phyloP scores from a whole-genome alignment of 495 filamentous ascomycete genomes.

The Durotheca rogersii region DNA sequence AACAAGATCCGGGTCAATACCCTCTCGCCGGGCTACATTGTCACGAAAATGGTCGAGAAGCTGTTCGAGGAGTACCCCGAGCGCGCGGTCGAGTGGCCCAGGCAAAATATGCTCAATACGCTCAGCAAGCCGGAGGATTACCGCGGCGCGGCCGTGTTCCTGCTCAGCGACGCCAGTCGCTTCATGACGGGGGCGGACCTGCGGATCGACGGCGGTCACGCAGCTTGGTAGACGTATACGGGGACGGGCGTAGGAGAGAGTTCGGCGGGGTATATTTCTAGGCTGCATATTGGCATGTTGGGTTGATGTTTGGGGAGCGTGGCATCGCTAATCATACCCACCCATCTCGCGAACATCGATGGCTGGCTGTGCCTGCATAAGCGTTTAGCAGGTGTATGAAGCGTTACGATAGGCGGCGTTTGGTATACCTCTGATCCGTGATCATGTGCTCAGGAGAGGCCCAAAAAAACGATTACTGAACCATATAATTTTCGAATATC shows the following conservation, averaged over 20 bases:
- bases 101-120: slow-evolving; percentile 83
- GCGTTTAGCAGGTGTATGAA: no score
- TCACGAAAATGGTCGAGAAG: slow-evolving; percentile 85
- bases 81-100: slow-evolving; percentile 73
- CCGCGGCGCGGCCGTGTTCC: slow-evolving; percentile 75
- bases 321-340: no score
- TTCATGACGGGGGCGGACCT: slow-evolving; percentile 85
- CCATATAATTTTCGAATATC: neutral
- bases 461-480: no score
- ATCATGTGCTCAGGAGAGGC: neutral
- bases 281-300: no score
- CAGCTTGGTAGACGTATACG: slow-evolving; percentile 62
- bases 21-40: slow-evolving; percentile 91
- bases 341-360: no score
- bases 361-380: slow-evolving; percentile 10
- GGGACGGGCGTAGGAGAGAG: no score
- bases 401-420: slow-evolving; percentile 19
- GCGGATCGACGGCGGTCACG: slow-evolving; percentile 79
- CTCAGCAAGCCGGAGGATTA: slow-evolving; percentile 82
- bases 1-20: slow-evolving; percentile 94
- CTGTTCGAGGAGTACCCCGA: slow-evolving; percentile 77
- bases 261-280: no score
- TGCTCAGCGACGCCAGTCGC: slow-evolving; percentile 80
- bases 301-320: no score
- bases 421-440: slow-evolving; percentile 22